Evolutionary conservation across 2,329 filamentous ascomycete genomes (phyloP), one percentile per base, ranked within the genome.

Genomic region (Elsinoe batatas): DNA sequence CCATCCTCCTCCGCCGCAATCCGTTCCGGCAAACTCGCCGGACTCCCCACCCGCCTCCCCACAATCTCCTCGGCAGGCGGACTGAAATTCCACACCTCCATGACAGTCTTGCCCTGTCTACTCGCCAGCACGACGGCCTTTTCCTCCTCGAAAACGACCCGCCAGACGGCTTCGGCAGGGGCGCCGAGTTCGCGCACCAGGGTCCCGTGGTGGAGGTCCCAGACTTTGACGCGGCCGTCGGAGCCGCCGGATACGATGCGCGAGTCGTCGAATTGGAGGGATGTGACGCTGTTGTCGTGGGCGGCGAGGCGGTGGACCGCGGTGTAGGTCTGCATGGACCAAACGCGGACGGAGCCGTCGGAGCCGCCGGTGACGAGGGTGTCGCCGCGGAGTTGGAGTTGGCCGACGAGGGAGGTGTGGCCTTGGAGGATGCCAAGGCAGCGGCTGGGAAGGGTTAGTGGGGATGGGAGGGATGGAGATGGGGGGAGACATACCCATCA

Each of bases 211-310:
- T 93, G 90, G 58, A 97, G 76, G 72, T 95, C 91, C 93, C 93
- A 98, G 55, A 98, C 91, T 72, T 97, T 98, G 61, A 98, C 93
- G 54, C 93, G 81, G n/a, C 93, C 93, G 71, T 98, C 93, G 64
- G 88, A 95, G 50, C 93, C 94, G 63, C 93, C 93, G 67, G 89
- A 95, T 56, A 98, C 91, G 58, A 98, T 93, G 56, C 93, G 82
- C 20, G 87, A 91, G 67, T 96, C 91, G 65, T 98, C 93, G 68
- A 98, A 98, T 67, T 98, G 93, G 62, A 98, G 75, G 69, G 90
- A 96, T 1, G 93, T 98, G 54, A 98, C 93, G 68, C 91, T 96
- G 70, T 98, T 98, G 71, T 98, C 93, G 68, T 98, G 93, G 3
- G 93, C 93, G 38, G 93, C 93, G 53, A 98, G 78, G 44, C 93